phyloP scores from a whole-genome alignment of 2,329 filamentous ascomycete species.

The Cladosporium sp. region DNA sequence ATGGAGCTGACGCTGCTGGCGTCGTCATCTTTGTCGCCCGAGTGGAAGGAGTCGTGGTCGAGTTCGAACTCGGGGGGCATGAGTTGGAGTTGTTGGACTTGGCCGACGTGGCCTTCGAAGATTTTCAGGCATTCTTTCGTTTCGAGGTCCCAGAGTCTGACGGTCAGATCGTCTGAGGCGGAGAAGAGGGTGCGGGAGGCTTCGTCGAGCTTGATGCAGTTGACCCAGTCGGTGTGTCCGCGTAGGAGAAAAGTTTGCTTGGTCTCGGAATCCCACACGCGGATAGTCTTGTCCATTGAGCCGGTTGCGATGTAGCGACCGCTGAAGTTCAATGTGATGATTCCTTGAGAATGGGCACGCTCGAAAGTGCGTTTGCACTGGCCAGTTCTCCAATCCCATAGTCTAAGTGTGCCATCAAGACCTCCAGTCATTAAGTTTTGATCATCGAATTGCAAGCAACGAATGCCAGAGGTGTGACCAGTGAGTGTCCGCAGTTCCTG shows the following conservation, averaged over 20 bases:
- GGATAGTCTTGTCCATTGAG: constrained; percentile 82
- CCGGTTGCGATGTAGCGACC: constrained; percentile 79
- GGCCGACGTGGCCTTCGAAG: constrained; percentile 87
- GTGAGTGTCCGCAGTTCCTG: constrained; percentile 77
- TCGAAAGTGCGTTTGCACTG: constrained; percentile 76
- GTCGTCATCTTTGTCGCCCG: constrained; percentile 51
- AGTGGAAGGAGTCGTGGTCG: constrained; percentile 58
- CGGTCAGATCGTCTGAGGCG: constrained; percentile 85
- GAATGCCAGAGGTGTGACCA: constrained; percentile 78
- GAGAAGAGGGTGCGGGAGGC: constrained; percentile 72
- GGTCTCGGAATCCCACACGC: constrained; percentile 86
- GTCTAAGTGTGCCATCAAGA: constrained; percentile 78
- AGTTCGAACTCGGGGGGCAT: constrained; percentile 86
- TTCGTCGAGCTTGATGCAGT: constrained; percentile 84
- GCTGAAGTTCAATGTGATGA: constrained; percentile 85
- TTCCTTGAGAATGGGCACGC: constrained; percentile 67
- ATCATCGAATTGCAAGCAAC: constrained; percentile 89
- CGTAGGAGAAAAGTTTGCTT: constrained; percentile 74
- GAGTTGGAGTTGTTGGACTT: constrained; percentile 85
- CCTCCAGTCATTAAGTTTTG: constrained; percentile 86
- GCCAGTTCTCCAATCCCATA: constrained; percentile 97
- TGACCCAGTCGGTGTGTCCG: constrained; percentile 92
- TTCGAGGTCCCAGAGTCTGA: constrained; percentile 91
- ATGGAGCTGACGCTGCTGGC: constrained; percentile 29
- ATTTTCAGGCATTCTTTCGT: constrained; percentile 68